Evolutionary conservation across 163 green algal genomes (phyloP), one percentile per base, ranked within the genome.

Genomic region (Picocystis sp.): DNA sequence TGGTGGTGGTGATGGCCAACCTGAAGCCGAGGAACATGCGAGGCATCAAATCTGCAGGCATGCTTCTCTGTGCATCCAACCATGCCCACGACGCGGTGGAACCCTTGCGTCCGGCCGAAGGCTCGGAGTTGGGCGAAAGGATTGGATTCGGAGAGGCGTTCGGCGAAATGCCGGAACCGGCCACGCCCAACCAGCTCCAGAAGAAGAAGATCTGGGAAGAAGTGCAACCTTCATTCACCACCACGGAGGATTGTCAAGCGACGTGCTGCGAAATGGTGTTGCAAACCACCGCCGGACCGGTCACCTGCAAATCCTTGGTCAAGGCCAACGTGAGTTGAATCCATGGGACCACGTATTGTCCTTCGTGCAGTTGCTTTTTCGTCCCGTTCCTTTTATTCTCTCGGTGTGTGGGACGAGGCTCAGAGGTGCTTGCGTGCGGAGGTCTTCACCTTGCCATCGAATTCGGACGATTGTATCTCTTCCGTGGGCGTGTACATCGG

Each of bases 121-220:
- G 63, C 12, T 73, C 81, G 2, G 45, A 52, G 11, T 47, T 74
- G 1, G 87, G 87, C 2, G 82, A 95, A 68, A 69, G 87, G 3
- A 64, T 92, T 1, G 81, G 56, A 54, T 94, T 95, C 65, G 84
- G 80, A 17, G 73, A 78, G 22, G 73, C 60, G 6, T 62, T 55
- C 15, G 23, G n/a, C 21, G 24, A 45, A 0, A 75, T 83, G 66
- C 48, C 66, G n/a, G 75, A 83, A 11, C 56, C 79, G 13, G 72
- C 69, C 11, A 65, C 75, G 46, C 60, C 74, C 52, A 93, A 93
- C 67, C 65, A 81, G 73, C 48, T 95, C 2, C 74, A 93, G 71
- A 97, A 97, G 71, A 96, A 96, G 78, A 96, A 97, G 69, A 66
- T 82, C 22, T 97, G 87, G 87, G 87, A 93, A 45, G 55, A 41